Base-by-base conservation (phyloP, 2,329 filamentous ascomycete genomes). In the Canariomyces notabilis region DNA sequence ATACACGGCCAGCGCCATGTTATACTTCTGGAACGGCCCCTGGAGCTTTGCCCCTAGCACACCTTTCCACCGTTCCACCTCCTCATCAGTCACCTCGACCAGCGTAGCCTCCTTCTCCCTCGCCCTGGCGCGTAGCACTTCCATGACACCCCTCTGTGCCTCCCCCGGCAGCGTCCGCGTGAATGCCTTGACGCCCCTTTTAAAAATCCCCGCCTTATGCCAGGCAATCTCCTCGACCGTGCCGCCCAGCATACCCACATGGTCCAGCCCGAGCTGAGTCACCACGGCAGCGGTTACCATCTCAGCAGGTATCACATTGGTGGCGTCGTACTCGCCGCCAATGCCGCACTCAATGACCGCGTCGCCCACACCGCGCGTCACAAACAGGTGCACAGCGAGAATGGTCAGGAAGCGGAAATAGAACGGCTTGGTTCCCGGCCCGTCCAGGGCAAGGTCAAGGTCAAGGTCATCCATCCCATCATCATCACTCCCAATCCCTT, bases 391-490 rank as follows among this genome's bases (percentile, higher is more conserved):
- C 58, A 95, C 80, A 1, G 90, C 90, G 70, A 96, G 77, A 31
- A 98, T 74, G 0, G 91, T 96, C 61, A 98, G 65, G 61, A 87
- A 96, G 21, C 91, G 84, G 65, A 97, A 97, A 66, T 94, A 97
- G 42, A 89, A 86, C 0, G 93, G 93, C 64, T 94, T 95, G 2
- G 79, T 79, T 1, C 65, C 67, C 0, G 82, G 73, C 0, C 79
- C 78, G 12, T 73, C 73, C 0, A 72, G 66, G 12, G n/a, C n/a
- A n/a, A n/a, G n/a, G n/a, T n/a, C n/a, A n/a, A n/a, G n/a, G n/a
- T n/a, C n/a, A n/a, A n/a, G n/a, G n/a, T n/a, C n/a, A n/a, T 72
- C 71, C 1, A 72, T 75, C 29, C 71, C 67, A 45, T 80, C 46
- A 37, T 59, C 59, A 1, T 63, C 66, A 8, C 26, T 12, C 14